A percentile compares a stretch with the other conserved stretches of the same genome.
phyloP scores from a whole-genome alignment of 805 yeast genomes.

The Saccharomycopsis olivae region DNA sequence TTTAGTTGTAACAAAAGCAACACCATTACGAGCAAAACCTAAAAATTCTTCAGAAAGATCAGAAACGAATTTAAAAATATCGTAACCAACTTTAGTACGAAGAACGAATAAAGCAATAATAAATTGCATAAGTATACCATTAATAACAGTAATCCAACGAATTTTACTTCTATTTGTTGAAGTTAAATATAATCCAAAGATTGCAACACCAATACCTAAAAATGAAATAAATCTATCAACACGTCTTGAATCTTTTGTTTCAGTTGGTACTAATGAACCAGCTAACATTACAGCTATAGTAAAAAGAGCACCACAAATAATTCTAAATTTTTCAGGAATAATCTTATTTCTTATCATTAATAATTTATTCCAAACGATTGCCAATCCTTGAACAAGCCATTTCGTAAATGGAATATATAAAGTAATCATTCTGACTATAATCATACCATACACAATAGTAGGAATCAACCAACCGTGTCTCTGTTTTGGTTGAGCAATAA shows the following conservation, averaged over 20 bases:
- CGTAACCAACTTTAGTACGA: slow-evolving; percentile 49
- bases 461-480: slow-evolving; percentile 49
- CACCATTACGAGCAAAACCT: slow-evolving; percentile 49
- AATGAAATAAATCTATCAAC: slow-evolving; percentile 48
- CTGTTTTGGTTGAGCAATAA: slow-evolving; percentile 38
- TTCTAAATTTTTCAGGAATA: slow-evolving; percentile 34
- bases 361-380: slow-evolving; percentile 7
- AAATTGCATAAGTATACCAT: slow-evolving; percentile 50
- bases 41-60: slow-evolving; percentile 45
- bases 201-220: slow-evolving; percentile 40
- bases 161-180: slow-evolving; percentile 35
- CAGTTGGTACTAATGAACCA: slow-evolving; percentile 44
- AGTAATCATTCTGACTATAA: slow-evolving; percentile 41
- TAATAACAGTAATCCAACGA: slow-evolving; percentile 49
- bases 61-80: slow-evolving; percentile 50
- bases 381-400: slow-evolving; percentile 3
- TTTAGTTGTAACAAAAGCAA: slow-evolving; percentile 41
- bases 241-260: slow-evolving; percentile 35
- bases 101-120: slow-evolving; percentile 50
- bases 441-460: slow-evolving; percentile 39
- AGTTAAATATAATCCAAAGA: slow-evolving; percentile 33
- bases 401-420: slow-evolving; percentile 31
- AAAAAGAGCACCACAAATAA: slow-evolving; percentile 33
- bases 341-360: slow-evolving; percentile 24
- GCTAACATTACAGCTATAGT: slow-evolving; percentile 38